These are phyloP conservation scores for Alternaria brassicicola DNA, from an alignment of 2,329 filamentous ascomycete genomes.

Conservation along the genomic window DNA sequence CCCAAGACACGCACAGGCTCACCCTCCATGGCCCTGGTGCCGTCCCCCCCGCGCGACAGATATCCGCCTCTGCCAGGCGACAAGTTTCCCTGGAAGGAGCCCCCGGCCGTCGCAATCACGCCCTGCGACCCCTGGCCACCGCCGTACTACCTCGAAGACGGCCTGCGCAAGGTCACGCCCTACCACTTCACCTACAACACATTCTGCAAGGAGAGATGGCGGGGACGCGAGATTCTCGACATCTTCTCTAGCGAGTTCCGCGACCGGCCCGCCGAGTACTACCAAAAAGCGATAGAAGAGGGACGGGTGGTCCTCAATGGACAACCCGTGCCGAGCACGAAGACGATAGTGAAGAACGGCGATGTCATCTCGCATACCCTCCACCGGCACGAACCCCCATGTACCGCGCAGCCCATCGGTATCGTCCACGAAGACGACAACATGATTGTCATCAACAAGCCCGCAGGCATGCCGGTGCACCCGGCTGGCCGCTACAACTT, in stretches of 20 bases:
- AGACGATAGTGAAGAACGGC: constrained; percentile 82
- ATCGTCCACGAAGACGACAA: constrained; percentile 91
- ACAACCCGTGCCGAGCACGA: constrained; percentile 66
- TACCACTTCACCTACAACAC: constrained; percentile 97
- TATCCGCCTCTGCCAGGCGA: constrained; percentile 40
- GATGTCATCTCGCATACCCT: constrained; percentile 91
- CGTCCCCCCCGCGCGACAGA: constrained; percentile 35
- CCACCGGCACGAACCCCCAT: constrained; percentile 94
- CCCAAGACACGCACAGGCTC: constrained; percentile 23
- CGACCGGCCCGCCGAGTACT: constrained; percentile 85
- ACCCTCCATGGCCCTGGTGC: constrained; percentile 55
- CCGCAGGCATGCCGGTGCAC: constrained; percentile 92
- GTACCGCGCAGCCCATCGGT: constrained; percentile 77
- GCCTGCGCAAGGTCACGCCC: constrained; percentile 79
- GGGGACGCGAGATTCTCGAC: constrained; percentile 78
- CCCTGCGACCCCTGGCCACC: constrained; percentile 61
- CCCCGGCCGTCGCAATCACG: constrained; percentile 58
- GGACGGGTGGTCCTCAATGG: constrained; percentile 84
- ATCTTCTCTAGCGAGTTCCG: constrained; percentile 93
- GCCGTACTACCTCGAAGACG: constrained; percentile 84
- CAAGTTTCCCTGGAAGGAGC: constrained; percentile 50
- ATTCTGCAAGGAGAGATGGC: constrained; percentile 92
- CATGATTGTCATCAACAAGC: constrained; percentile 97
- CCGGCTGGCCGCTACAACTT: constrained; percentile 94
- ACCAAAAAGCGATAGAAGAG: constrained; percentile 76